phyloP scores from a whole-genome alignment of 1,139 yeast species.

The Hanseniaspora sp. region DNA sequence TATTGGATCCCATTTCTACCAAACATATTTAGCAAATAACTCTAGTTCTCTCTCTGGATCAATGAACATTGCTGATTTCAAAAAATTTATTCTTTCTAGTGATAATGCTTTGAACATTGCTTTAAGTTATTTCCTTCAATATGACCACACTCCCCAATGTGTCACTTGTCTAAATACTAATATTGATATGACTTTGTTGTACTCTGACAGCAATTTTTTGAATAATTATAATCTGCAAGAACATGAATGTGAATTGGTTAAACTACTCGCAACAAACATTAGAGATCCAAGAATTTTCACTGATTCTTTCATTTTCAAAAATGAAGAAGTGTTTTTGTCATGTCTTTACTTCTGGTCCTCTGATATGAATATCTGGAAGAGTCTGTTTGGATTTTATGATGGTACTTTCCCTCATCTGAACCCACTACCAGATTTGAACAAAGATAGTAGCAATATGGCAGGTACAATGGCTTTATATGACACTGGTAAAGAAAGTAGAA shows the following conservation, averaged over 20 bases:
- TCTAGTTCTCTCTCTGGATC: neutral
- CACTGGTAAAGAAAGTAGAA: conserved; percentile 11
- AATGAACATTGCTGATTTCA: neutral
- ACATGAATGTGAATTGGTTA: conserved; percentile 4
- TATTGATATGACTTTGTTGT: neutral
- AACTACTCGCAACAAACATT: neutral
- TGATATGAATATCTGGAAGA: conserved; percentile 14
- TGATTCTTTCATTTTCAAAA: conserved; percentile 2
- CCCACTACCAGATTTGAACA: neutral
- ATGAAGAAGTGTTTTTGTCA: conserved; percentile 1
- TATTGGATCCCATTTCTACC: conserved; percentile 14
- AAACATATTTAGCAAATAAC: conserved; percentile 5
- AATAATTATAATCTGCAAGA: conserved; percentile 1
- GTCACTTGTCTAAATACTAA: neutral
- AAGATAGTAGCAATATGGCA: neutral
- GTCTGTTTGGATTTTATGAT: conserved; percentile 13
- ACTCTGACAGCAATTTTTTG: neutral
- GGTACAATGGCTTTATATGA: conserved; percentile 11
- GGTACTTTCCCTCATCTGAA: conserved; percentile 8
- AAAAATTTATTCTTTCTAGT: neutral
- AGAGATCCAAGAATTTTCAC: conserved; percentile 4
- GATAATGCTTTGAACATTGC: conserved; percentile 10
- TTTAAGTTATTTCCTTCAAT: conserved; percentile 11
- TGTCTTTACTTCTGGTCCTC: conserved; percentile 14
- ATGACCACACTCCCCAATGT: conserved; percentile 9